Base-by-base conservation (phyloP, 1,284 basidiomycete species). In the Sanguinoderma infundibulare region DNA sequence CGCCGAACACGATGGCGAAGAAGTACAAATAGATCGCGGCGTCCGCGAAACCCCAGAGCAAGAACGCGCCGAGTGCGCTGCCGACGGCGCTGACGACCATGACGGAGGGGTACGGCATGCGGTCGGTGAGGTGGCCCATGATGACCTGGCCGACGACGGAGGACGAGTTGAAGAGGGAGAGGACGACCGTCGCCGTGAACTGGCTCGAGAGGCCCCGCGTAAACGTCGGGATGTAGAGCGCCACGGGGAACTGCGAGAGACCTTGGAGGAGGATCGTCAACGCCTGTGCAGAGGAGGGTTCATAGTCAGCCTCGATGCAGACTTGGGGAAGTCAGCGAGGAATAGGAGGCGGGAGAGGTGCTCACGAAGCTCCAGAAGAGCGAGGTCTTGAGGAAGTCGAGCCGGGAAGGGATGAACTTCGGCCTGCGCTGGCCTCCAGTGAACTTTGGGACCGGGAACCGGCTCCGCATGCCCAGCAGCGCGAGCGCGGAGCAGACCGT, bases 1-100 rank as follows among this genome's bases (percentile, higher is more conserved):
- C 59, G 72, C 72, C 72, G 52, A 71, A 73, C 20, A 73, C 66
- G 24, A 72, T 61, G 2, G 68, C 68, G 40, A 72, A 73, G 52
- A 63, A 61, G 55, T 72, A 71, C 5, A 73, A 62, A 22, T 64
- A 65, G 22, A 60, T 61, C n/a, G 70, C 56, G 1, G 68, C 61
- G 53, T 62, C 59, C 15, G 72, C 67, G 57, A 72, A 71, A 32
- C 72, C 72, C 72, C 72, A 73, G 2, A 73, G 64, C 22, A 72
- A 55, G 63, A 73, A 72, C 4, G 71, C 69, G 1, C 66, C 63
- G 5, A 72, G 58, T 6, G 64, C 68, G 56, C 70, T 73, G 12
- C 68, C 65, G 2, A 70, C 15, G 0, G 69, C 62, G 58, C 67
- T 69, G 5, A 59, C 51, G 30, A 66, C 59, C 69, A 72, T 70